phyloP scores from a whole-genome alignment of 371 early-diverging fungal species.

The Mortierella sp. region DNA sequence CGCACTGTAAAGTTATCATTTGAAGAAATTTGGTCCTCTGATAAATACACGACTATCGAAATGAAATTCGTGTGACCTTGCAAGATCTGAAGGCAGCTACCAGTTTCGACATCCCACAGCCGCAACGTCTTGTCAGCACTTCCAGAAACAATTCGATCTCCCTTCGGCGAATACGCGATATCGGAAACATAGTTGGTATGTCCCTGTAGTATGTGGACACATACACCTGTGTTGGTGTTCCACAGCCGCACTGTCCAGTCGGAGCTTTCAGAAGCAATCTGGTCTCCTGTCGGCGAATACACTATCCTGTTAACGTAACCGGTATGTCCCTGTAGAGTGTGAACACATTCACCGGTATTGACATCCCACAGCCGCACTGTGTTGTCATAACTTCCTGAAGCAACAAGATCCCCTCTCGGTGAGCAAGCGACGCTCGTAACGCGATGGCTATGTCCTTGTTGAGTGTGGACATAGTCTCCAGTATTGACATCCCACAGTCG shows the following conservation, averaged over 20 bases:
- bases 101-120: slow-evolving; percentile 6
- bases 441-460: background rate
- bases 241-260: slow-evolving; percentile 9
- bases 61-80: background rate
- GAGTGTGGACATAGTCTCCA: background rate
- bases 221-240: background rate
- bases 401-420: slow-evolving; percentile 2
- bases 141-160: slow-evolving; percentile 5
- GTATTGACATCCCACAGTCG: background rate
- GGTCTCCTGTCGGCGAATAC: slow-evolving; percentile 3
- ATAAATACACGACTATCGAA: background rate
- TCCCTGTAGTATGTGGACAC: background rate
- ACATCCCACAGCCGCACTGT: slow-evolving; percentile 17
- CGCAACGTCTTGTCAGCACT: background rate
- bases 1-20: background rate
- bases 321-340: background rate
- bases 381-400: background rate
- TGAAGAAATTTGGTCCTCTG: slow-evolving; percentile 5
- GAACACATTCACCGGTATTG: background rate
- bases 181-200: background rate
- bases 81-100: background rate
- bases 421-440: background rate
- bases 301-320: background rate
- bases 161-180: background rate
- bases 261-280: background rate